Percentiles rank a stretch among this genome's conserved stretches.
These are phyloP conservation scores for Pichiaceae sp. DNA, from an alignment of 1,139 yeast genomes.

Conservation along the genomic window DNA sequence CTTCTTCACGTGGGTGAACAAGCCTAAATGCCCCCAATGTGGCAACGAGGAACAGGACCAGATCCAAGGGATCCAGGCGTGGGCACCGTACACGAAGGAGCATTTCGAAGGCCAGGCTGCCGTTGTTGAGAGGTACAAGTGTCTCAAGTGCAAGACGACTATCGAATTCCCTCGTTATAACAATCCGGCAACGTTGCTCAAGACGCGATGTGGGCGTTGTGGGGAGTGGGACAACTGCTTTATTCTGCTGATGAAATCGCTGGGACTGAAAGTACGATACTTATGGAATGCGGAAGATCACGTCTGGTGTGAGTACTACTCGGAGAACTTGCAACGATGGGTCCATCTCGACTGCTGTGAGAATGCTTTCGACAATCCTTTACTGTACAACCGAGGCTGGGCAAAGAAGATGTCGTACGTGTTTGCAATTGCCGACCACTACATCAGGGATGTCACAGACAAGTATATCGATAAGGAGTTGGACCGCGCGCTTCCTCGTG, in stretches of 20 bases:
- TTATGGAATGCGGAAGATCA: slow-evolving; percentile 91
- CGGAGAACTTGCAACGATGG: slow-evolving; percentile 58
- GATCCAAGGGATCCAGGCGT: slow-evolving; percentile 29
- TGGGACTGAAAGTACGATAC: slow-evolving; percentile 59
- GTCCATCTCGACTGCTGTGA: slow-evolving; percentile 88
- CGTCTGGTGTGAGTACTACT: slow-evolving; percentile 91
- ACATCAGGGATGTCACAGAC: slow-evolving; percentile 58
- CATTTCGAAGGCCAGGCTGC: slow-evolving; percentile 35
- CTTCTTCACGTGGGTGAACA: slow-evolving; percentile 79
- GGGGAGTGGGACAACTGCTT: slow-evolving; percentile 96
- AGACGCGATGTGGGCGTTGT: slow-evolving; percentile 69
- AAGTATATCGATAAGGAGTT: slow-evolving; percentile 46
- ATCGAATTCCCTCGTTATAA: slow-evolving; percentile 73
- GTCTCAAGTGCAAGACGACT: slow-evolving; percentile 37
- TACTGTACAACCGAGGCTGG: slow-evolving; percentile 76
- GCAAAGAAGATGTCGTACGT: slow-evolving; percentile 89
- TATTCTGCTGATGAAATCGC: slow-evolving; percentile 56
- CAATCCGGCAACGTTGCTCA: slow-evolving; percentile 52
- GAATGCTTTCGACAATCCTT: slow-evolving; percentile 74
- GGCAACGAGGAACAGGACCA: slow-evolving; percentile 30
- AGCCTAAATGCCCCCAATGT: slow-evolving; percentile 57
- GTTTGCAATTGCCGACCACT: slow-evolving; percentile 55
- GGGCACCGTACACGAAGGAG: slow-evolving; percentile 28
- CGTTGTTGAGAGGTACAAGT: slow-evolving; percentile 54
- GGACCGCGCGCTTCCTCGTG: slow-evolving; percentile 44